Evolutionary conservation across 257 asterid genomes (phyloP).

Genomic region (Nyctanthes arbortristis): DNA sequence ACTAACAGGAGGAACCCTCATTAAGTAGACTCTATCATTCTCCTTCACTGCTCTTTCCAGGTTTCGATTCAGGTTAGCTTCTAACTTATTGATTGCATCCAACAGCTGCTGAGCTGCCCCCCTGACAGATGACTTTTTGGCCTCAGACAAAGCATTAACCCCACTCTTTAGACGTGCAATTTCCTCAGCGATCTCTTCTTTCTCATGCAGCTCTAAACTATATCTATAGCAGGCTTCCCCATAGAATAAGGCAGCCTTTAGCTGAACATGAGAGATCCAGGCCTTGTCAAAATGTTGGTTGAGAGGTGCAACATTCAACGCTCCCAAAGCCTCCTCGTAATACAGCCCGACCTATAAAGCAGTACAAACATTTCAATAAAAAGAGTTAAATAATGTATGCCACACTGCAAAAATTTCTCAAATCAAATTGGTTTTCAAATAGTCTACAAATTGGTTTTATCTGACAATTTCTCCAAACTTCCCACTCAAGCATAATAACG

Average conservation of each 20-base stretch:
- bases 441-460: too few species aligned
- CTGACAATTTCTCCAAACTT: slow-evolving; percentile 2
- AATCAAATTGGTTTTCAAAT: background rate
- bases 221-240: slow-evolving; percentile 95
- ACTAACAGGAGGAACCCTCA: slow-evolving; percentile 91
- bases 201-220: slow-evolving; percentile 86
- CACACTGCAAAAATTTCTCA: background rate
- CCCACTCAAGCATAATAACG: background rate
- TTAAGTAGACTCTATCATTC: slow-evolving; percentile 92
- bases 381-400: background rate
- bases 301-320: slow-evolving; percentile 69
- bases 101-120: slow-evolving; percentile 88
- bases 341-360: slow-evolving; percentile 71
- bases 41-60: slow-evolving; percentile 92
- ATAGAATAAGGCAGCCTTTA: slow-evolving; percentile 89
- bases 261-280: slow-evolving; percentile 90
- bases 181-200: slow-evolving; percentile 97
- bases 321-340: slow-evolving; percentile 93
- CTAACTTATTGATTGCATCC: slow-evolving; percentile 78
- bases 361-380: slow-evolving; percentile 10
- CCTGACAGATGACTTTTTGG: slow-evolving; percentile 75
- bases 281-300: slow-evolving; percentile 89
- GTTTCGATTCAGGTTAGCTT: slow-evolving; percentile 61
- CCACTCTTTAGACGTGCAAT: slow-evolving; percentile 96
- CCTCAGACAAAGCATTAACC: slow-evolving; percentile 61